Base-by-base conservation (phyloP, 306 rosid genomes). In the Vigna unguiculata region DNA sequence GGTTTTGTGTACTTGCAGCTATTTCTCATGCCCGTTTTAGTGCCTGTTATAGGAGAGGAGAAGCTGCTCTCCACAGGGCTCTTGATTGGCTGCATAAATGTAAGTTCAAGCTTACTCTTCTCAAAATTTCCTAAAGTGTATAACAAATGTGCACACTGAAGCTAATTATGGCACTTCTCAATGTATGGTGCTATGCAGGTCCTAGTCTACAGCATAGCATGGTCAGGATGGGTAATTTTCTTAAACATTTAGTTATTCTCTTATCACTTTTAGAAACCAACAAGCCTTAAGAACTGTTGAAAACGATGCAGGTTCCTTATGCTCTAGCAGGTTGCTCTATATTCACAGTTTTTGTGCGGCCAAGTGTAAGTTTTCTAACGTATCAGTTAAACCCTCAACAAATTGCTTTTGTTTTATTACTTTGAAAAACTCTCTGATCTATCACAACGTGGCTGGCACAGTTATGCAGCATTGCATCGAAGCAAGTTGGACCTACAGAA, bases 401-500 rank as follows among this genome's bases (percentile, higher is more conserved):
- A 30, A 64, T 72, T 65, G 30, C 12, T 59, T 41, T 66, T 45
- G 40, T 45, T 76, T 15, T 46, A 62, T 14, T 41, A 71, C 28
- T 36, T 55, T 45, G 71, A 53, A 57, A 72, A 20, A 17, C 55
- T 30, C 45, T 9, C 69, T 72, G 24, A 81, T 73, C 63, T n/a
- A 53, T 59, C 69, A 54, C 77, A 34, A 30, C 54, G 75, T 9
- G 54, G 43, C 17, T 74, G 69, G 11, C 10, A 55, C 93, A 94
- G 98, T 71, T 94, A 68, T 83, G 91, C 83, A 90, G 98, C 86
- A 90, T 91, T 79, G 96, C 87, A 59, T 94, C 98, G 1, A 91
- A 94, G 81, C 96, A 88, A 86, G 96, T 90, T 32, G 94, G 96
- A 55, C 64, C 90, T 22, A 61, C 52, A 25, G 96, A 94, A 79